Base-by-base conservation (phyloP, 495 filamentous ascomycete genomes). In the Friedmanniomyces simplex region DNA sequence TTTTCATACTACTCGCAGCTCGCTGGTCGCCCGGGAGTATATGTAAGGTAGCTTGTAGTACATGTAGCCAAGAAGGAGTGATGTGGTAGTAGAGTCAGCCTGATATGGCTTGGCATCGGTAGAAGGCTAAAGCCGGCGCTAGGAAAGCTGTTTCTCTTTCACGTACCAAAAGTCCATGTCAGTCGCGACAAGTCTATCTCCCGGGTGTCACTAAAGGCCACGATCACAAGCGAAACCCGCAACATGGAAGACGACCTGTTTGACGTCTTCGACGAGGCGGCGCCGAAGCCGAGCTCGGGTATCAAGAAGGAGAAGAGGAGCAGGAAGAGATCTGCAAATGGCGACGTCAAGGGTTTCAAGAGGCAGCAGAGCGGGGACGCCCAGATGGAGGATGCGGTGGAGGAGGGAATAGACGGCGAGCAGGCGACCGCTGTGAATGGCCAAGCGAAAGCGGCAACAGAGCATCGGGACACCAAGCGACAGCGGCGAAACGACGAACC, bases 401-500 rank as follows among this genome's bases (percentile, higher is more conserved):
- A 30, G 32, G 67, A 71, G 25, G 59, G 54, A 25, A 57, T 69
- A 37, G 62, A 64, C 20, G 62, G 62, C 5, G 57, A 68, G 34
- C 37, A 32, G 8, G 32, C 54, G 41, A 75, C 73, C n/a, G 65
- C 69, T 8, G 68, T 55, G 18, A 68, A 71, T 13, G 61, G n/a
- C n/a, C n/a, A n/a, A n/a, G n/a, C n/a, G n/a, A n/a, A 53, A 37
- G 37, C 69, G 71, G 25, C 69, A 68, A 28, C 74, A 5, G 37
- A 41, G 36, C 22, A 80, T 42, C 79, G 81, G 36, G 78, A 82
- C 22, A 67, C 69, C 56, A 98, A 96, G 72, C 84, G 91, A 41
- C 83, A 81, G 61, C 81, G 87, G 61, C 81, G 84, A 62, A 81
- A 90, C 47, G 77, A 78, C 41, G 84, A 80, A 61, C 79, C 84